Evolutionary conservation across 192 early-diverging fungal species (phyloP), one percentile per base, ranked within the genome.

Genomic region (Dispira simplex): DNA sequence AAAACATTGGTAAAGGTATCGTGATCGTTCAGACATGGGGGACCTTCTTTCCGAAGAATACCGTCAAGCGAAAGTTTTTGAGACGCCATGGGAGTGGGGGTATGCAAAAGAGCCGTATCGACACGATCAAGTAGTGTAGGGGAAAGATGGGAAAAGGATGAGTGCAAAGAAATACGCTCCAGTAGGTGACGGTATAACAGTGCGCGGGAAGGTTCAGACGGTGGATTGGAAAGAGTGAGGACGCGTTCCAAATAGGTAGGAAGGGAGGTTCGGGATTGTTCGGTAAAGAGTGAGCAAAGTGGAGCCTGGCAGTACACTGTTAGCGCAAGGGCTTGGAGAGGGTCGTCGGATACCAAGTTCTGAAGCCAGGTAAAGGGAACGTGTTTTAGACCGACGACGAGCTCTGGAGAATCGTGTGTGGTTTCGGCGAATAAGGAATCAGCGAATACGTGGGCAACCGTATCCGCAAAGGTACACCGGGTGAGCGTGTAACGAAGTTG

Each of bases 291-390:
- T 16, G 43, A 45, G n/a, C 14, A 11, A 39, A 45, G 6, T 12
- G 26, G 59, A 16, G n/a, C 4, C 2, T 62, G 59, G n/a, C 28
- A 62, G 44, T 62, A 45, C 10, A 62, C n/a, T n/a, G 26, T 45
- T 0, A 62, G 43, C n/a, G 59, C 59, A 14, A 62, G 59, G 14
- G 59, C 18, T 44, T 62, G 59, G n/a, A 62, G 43, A 11, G 59
- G 43, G n/a, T 62, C 59, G 59, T 62, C 44, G n/a, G 59, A 43
- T 11, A 62, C 44, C n/a, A 62, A 46, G 39, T 25, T 5, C 1
- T 10, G 18, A 39, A 62, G 59, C 39, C 43, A 62, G 59, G 13
- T 44, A 44, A 62, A 45, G 12, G 59, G 44, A 20, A 46, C 44
- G 14, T 44, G 43, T 11, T 16, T 25, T 12, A 62, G 59, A 21